Evolutionary conservation across 352 stramenopile species (phyloP).

Genomic region (Phytophthora fragariaefolia): DNA sequence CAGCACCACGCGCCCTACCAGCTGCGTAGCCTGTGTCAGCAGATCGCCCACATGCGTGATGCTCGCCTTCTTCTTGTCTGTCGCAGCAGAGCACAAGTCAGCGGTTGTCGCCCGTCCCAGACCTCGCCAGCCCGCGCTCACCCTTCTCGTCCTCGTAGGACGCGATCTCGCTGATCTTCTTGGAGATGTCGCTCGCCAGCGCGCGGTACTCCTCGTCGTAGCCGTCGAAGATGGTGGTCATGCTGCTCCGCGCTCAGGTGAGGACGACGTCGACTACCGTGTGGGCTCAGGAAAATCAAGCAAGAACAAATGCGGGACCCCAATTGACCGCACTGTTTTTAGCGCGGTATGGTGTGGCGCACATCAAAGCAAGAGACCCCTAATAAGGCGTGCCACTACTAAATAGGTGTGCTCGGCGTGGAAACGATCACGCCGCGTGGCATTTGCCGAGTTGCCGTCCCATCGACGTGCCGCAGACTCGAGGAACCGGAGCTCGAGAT

Average conservation of each 20-base stretch:
- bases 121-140: constrained; percentile 17
- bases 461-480: neutral
- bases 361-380: neutral
- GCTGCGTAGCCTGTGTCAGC: constrained; percentile 81
- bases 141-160: constrained; percentile 87
- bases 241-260: constrained; percentile 31
- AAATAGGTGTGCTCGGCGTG: constrained; percentile 3
- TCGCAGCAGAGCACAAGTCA: constrained; percentile 8
- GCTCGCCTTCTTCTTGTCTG: constrained; percentile 89
- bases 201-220: constrained; percentile 91
- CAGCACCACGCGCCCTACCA: constrained; percentile 46
- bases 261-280: neutral
- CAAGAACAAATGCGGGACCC: constrained; percentile 16
- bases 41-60: constrained; percentile 83
- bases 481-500: constrained; percentile 34
- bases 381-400: constrained; percentile 7
- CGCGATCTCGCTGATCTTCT: constrained; percentile 88
- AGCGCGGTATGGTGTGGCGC: constrained; percentile 11
- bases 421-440: constrained; percentile 22
- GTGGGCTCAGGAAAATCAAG: constrained; percentile 29
- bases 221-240: constrained; percentile 91
- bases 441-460: constrained; percentile 35
- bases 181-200: constrained; percentile 87
- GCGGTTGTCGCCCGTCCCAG: neutral
- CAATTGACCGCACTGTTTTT: constrained; percentile 29